Evolutionary conservation across 768 basidiomycete species (phyloP).

Genomic region (Psilocybe tampanensis): DNA sequence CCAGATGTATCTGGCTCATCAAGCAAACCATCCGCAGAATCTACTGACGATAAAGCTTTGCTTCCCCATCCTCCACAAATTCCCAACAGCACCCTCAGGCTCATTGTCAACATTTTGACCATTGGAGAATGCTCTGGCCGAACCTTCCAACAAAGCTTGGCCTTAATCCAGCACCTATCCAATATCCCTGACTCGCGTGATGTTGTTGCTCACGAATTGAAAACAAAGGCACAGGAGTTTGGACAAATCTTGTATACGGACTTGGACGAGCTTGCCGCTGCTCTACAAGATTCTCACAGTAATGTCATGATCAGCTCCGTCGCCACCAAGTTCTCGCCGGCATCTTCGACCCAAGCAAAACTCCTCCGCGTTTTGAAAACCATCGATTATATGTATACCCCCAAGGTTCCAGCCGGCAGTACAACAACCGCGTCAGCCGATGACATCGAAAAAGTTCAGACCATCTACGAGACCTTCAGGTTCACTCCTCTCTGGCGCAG

Average conservation of each 20-base stretch:
- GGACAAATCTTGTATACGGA: slow-evolving; percentile 76
- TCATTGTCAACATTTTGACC: slow-evolving; percentile 97
- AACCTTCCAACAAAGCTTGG: slow-evolving; percentile 93
- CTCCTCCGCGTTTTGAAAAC: slow-evolving; percentile 94
- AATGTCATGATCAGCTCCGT: slow-evolving; percentile 67
- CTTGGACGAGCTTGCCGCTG: slow-evolving; percentile 72
- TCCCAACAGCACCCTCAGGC: slow-evolving; percentile 79
- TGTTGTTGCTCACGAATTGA: slow-evolving; percentile 86
- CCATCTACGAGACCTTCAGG: slow-evolving; percentile 89
- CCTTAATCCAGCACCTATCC: slow-evolving; percentile 91
- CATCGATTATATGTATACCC: slow-evolving; percentile 94
- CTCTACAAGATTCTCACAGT: slow-evolving; percentile 56
- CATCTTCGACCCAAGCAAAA: slow-evolving; percentile 96
- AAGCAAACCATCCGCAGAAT: slow-evolving; percentile 33
- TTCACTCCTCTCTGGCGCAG: slow-evolving; percentile 89
- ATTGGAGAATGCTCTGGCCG: slow-evolving; percentile 94
- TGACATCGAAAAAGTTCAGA: slow-evolving; percentile 81
- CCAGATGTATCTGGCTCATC: slow-evolving; percentile 9
- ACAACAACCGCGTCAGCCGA: slow-evolving; percentile 37
- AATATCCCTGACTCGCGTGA: slow-evolving; percentile 87
- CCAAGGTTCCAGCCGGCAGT: slow-evolving; percentile 39
- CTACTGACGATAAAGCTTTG: slow-evolving; percentile 50
- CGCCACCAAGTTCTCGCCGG: slow-evolving; percentile 89
- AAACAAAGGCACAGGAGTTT: slow-evolving; percentile 84
- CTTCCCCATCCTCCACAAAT: slow-evolving; percentile 81